Evolutionary conservation across 2,329 filamentous ascomycete genomes (phyloP).

Genomic region (Daldinia sp.): DNA sequence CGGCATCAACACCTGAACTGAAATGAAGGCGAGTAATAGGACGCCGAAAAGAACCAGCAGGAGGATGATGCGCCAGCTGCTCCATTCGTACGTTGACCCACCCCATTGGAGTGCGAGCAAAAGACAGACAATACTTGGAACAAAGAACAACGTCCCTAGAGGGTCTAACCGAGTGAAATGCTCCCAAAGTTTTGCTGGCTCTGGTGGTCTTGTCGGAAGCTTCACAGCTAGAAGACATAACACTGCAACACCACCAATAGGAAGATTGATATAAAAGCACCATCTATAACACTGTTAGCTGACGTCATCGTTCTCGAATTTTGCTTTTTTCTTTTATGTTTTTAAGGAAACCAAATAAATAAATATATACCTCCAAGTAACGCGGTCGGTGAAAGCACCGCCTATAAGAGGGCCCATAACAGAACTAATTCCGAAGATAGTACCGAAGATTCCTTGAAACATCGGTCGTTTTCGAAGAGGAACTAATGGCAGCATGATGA

Average conservation of each 20-base stretch:
- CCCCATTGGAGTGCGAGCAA: constrained; percentile 72
- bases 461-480: constrained; percentile 67
- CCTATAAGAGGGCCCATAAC: constrained; percentile 63
- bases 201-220: constrained; percentile 45
- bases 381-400: constrained; percentile 59
- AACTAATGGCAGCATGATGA: constrained; percentile 65
- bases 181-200: constrained; percentile 44
- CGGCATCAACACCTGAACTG: constrained; percentile 61
- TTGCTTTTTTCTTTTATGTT: too few species aligned
- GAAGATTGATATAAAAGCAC: constrained; percentile 69
- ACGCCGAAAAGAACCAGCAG: constrained; percentile 61
- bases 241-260: constrained; percentile 61
- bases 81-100: constrained; percentile 59
- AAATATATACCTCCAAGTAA: constrained; percentile 55
- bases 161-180: constrained; percentile 62
- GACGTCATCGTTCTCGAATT: not conserved
- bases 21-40: constrained; percentile 56
- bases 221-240: constrained; percentile 60
- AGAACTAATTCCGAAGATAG: constrained; percentile 63
- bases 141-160: constrained; percentile 65
- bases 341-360: not conserved
- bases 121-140: constrained; percentile 67
- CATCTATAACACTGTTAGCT: constrained; percentile 45
- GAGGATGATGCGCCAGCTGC: constrained; percentile 59
- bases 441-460: constrained; percentile 65